A percentile compares a stretch with the other conserved stretches of the same genome.
Evolutionary conservation across 2,329 filamentous ascomycete genomes (phyloP).

Genomic region (Monosporascus cannonballus): DNA sequence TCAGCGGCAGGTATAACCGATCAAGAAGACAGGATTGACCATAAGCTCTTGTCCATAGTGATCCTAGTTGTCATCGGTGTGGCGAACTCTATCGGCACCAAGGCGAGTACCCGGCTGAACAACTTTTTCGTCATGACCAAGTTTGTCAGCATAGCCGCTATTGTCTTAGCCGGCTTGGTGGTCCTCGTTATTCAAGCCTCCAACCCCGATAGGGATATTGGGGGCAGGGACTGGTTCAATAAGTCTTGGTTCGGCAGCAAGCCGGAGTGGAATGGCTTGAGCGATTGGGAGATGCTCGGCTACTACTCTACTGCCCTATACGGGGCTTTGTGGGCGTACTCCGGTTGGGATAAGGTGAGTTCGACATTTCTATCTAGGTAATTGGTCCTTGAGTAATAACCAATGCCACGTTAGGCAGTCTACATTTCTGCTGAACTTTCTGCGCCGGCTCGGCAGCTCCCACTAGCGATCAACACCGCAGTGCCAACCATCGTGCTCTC

Average conservation of each 20-base stretch:
- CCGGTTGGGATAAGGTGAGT: slow-evolving; percentile 59
- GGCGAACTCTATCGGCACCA: slow-evolving; percentile 51
- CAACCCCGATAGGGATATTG: slow-evolving; percentile 30
- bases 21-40: slow-evolving; percentile 33
- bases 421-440: slow-evolving; percentile 50
- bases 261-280: slow-evolving; percentile 42
- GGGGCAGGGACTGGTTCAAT: slow-evolving; percentile 44
- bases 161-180: slow-evolving; percentile 43
- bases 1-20: slow-evolving; percentile 42
- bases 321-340: slow-evolving; percentile 58
- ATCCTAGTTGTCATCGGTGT: slow-evolving; percentile 40
- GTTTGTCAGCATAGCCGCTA: slow-evolving; percentile 40
- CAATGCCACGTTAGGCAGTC: slow-evolving; percentile 35
- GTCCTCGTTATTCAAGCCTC: slow-evolving; percentile 37
- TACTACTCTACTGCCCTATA: slow-evolving; percentile 56
- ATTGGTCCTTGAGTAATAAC: not conserved
- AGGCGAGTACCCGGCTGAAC: slow-evolving; percentile 48
- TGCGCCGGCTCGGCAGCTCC: slow-evolving; percentile 46
- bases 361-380: not conserved
- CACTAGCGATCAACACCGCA: slow-evolving; percentile 55
- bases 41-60: slow-evolving; percentile 46
- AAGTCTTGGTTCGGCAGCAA: slow-evolving; percentile 48
- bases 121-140: slow-evolving; percentile 50
- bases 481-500: slow-evolving; percentile 53
- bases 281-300: slow-evolving; percentile 52